phyloP scores from a whole-genome alignment of 805 yeast species.

The Saccharomycopsis vini region DNA sequence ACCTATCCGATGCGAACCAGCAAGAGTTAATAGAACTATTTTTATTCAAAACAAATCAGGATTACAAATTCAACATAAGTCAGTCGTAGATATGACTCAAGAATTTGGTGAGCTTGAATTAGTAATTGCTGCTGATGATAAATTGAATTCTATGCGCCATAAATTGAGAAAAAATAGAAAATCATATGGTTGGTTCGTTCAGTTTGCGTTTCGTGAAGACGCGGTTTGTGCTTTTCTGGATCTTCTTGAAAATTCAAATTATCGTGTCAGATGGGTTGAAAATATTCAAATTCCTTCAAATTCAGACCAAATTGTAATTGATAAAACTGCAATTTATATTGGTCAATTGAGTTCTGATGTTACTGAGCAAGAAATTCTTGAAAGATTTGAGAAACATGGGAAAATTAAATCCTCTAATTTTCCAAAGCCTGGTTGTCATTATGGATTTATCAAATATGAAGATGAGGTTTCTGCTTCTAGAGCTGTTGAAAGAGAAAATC shows the following conservation, averaged over 20 bases:
- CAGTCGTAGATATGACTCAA: constrained; percentile 33
- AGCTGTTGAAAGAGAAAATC: constrained; percentile 81
- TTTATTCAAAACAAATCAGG: constrained; percentile 39
- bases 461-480: constrained; percentile 71
- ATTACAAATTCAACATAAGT: constrained; percentile 23
- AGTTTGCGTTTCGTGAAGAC: constrained; percentile 75
- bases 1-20: constrained; percentile 78
- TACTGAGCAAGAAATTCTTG: constrained; percentile 44
- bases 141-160: constrained; percentile 20
- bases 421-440: no score
- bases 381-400: constrained; percentile 64
- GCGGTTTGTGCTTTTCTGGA: constrained; percentile 79
- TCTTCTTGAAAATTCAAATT: constrained; percentile 43
- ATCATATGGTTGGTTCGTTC: constrained; percentile 57
- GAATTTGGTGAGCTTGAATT: constrained; percentile 74
- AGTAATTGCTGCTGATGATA: constrained; percentile 36
- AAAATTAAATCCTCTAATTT: constrained; percentile 42
- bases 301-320: constrained; percentile 36
- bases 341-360: constrained; percentile 58
- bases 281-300: constrained; percentile 50
- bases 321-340: constrained; percentile 65
- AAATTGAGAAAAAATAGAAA: constrained; percentile 14
- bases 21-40: constrained; percentile 83
- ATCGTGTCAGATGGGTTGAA: constrained; percentile 79
- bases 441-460: constrained; percentile 65